These are phyloP conservation scores for Trametes elegans DNA, from an alignment of 768 basidiomycete genomes.

Conservation along the genomic window DNA sequence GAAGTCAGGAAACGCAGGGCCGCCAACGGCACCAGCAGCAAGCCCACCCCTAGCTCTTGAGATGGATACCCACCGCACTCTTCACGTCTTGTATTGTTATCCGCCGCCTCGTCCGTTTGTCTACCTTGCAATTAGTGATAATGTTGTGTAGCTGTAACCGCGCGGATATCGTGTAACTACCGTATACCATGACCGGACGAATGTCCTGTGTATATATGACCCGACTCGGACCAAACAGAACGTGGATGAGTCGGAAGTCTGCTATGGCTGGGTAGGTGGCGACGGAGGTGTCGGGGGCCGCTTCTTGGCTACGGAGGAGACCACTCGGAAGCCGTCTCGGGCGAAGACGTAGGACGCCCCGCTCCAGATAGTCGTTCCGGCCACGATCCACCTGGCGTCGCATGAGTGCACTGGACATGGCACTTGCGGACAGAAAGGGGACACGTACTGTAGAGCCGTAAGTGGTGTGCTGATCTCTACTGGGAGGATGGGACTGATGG, in stretches of 20 bases:
- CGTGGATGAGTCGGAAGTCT: background rate
- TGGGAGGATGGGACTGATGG: constrained; percentile 77
- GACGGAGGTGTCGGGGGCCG: constrained; percentile 14
- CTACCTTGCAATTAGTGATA: constrained; percentile 3
- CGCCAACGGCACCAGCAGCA: background rate
- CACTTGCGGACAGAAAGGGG: too few species aligned
- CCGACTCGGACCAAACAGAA: background rate
- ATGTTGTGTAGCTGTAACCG: constrained; percentile 13
- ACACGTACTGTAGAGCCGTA: constrained; percentile 70
- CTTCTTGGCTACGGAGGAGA: constrained; percentile 18
- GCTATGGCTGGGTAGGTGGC: background rate
- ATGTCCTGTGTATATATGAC: background rate
- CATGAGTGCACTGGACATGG: background rate
- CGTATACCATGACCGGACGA: background rate
- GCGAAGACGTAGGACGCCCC: constrained; percentile 81
- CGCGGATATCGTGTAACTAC: constrained; percentile 4
- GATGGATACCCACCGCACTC: background rate
- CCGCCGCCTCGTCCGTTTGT: background rate
- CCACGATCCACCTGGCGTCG: constrained; percentile 74
- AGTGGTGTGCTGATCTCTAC: constrained; percentile 53
- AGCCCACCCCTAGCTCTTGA: background rate
- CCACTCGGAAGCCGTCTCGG: constrained; percentile 67
- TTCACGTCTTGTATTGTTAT: constrained; percentile 6
- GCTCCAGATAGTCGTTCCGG: constrained; percentile 88
- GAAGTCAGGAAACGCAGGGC: constrained; percentile 52